Evolutionary conservation across 129 eudicot species (phyloP), one percentile per base, ranked within the genome.

Genomic region (Flaveria brownii): DNA sequence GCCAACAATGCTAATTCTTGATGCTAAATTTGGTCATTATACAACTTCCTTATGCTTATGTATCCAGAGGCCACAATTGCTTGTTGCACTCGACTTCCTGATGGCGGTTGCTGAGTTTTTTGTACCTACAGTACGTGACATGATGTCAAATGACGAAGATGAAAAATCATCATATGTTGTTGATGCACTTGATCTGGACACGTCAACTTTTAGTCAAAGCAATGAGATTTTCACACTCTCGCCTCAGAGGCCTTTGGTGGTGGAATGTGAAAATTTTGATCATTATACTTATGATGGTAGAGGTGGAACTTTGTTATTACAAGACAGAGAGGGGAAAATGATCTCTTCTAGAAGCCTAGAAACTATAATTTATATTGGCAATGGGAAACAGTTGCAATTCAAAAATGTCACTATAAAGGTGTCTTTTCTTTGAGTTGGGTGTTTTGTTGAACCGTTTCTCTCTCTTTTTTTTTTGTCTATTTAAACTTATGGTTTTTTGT

Each of bases 51-150:
- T 94, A 22, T 85, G 88, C 76, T 47, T 94, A 56, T 86, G 96
- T 65, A 81, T 94, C 67, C 98, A 94, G 75, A 83, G 97, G 80
- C 98, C 98, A 74, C 98, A 89, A 54, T 68, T 94, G 88, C 98
- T 94, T 69, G 98, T 94, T 77, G 97, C 98, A 77, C 98, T 94
- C 71, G 98, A 94, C 78, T 94, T 94, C 83, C 80, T 94, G 71
- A 87, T 91, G 80, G 98, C 93, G 3, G 90, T 91, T 36, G 97
- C 85, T 69, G 98, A 94, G 84, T 94, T 91, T 86, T 94, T 94
- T 86, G 96, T 91, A 61, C 98, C 98, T 64, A 81, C 93, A 64
- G 89, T 94, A 69, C 89, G 93, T 64, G 79, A 81, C 81, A 84
- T 87, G 83, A 74, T 86, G 73, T 87, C 87, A 81, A 85, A 81